A percentile compares a stretch with the other conserved stretches of the same genome.
Conservation (phyloP, 2,329 filamentous ascomycete species). For the Talaromyces sp. region DNA sequence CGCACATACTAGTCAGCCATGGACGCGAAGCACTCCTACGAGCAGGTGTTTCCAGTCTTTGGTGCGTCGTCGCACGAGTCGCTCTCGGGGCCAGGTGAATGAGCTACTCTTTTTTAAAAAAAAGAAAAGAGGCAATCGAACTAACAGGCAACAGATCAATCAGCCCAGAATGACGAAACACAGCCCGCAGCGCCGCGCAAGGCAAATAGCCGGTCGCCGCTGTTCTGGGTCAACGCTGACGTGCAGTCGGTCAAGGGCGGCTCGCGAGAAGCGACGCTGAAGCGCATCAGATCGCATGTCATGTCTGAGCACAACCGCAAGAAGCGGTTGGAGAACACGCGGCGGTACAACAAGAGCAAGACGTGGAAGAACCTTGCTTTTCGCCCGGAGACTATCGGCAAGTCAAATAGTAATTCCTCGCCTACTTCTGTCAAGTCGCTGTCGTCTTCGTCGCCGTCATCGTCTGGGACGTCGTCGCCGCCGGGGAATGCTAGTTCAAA, state of each 20-base stretch:
- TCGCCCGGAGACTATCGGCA: constrained; percentile 21
- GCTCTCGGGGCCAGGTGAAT: not conserved
- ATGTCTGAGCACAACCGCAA: constrained; percentile 42
- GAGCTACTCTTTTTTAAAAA: not conserved
- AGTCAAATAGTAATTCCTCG: constrained; percentile 1
- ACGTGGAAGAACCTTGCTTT: constrained; percentile 35
- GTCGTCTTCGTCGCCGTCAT: not conserved
- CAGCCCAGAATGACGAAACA: not conserved
- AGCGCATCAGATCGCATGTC: constrained; percentile 40
- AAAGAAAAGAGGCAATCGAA: not conserved
- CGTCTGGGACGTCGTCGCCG: not conserved
- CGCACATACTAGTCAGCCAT: constrained; percentile 13
- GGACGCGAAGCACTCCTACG: constrained; percentile 21
- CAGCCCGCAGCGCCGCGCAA: constrained; percentile 25
- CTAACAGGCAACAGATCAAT: not conserved
- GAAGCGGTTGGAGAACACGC: constrained; percentile 35
- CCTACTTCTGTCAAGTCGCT: constrained; percentile 5
- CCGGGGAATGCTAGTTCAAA: constrained; percentile 5
- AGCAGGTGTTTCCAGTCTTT: constrained; percentile 27
- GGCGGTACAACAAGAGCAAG: constrained; percentile 33
- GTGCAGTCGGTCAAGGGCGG: constrained; percentile 32
- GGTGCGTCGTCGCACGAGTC: not conserved
- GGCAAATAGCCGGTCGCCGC: constrained; percentile 27
- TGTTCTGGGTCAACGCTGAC: constrained; percentile 39
- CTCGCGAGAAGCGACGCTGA: constrained; percentile 35